Conservation (phyloP, 31 red algal genomes). For the Asparagopsis taxiformis region DNA sequence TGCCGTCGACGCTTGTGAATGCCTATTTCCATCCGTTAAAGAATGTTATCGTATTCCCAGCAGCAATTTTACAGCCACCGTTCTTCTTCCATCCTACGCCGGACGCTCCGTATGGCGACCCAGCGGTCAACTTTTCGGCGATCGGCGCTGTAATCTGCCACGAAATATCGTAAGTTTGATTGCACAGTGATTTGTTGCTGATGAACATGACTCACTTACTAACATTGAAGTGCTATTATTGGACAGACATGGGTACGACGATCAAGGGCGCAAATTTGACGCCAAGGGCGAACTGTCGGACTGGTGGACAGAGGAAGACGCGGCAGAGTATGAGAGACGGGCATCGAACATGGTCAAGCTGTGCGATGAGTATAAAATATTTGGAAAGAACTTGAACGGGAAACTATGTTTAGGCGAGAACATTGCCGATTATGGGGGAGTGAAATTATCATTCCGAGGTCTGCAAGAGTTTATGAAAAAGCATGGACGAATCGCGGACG, state of each 20-base stretch:
- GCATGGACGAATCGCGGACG: constrained; percentile 38
- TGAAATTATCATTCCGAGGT: constrained; percentile 67
- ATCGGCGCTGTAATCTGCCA: constrained; percentile 92
- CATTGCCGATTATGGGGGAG: constrained; percentile 89
- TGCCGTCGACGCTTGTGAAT: constrained; percentile 87
- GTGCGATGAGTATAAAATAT: constrained; percentile 67
- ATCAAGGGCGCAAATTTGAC: constrained; percentile 92
- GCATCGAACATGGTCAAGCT: constrained; percentile 75
- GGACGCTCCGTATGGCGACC: constrained; percentile 66
- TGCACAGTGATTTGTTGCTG: not conserved
- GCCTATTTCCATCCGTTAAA: constrained; percentile 90
- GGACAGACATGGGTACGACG: constrained; percentile 76
- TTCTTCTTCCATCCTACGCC: constrained; percentile 82
- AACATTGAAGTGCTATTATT: constrained; percentile 2
- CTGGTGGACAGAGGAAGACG: constrained; percentile 80
- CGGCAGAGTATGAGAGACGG: constrained; percentile 70
- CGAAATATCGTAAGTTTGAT: constrained; percentile 66
- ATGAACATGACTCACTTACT: too few relatives aligned
- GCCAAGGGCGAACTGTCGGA: constrained; percentile 74
- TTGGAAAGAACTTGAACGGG: constrained; percentile 88
- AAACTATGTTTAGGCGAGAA: constrained; percentile 89
- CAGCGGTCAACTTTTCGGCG: constrained; percentile 90
- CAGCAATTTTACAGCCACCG: constrained; percentile 90
- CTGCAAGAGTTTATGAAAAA: constrained; percentile 51
- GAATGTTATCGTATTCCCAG: constrained; percentile 93